These are phyloP conservation scores for Globisporangium camurandrum DNA, from an alignment of 352 stramenopile species.

Conservation along the genomic window DNA sequence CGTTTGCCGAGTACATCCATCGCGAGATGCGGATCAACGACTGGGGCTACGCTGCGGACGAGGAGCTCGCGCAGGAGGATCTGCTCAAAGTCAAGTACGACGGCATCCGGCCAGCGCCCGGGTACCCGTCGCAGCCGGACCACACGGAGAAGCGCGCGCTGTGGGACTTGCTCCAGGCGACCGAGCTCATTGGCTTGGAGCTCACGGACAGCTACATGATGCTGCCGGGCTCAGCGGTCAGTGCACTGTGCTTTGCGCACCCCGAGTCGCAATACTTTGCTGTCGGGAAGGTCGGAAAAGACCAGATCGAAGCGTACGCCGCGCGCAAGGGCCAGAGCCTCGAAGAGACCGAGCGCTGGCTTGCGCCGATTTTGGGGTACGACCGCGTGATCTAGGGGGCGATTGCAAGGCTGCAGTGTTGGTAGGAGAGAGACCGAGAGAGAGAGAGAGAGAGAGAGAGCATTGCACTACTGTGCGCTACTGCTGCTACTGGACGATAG, in stretches of 20 bases:
- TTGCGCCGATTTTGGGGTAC: constrained; percentile 95
- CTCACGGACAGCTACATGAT: constrained; percentile 95
- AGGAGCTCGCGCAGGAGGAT: constrained; percentile 89
- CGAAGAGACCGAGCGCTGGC: constrained; percentile 90
- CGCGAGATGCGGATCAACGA: constrained; percentile 92
- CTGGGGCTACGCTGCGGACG: constrained; percentile 93
- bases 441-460: too few relatives aligned
- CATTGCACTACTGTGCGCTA: neutral
- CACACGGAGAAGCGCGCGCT: constrained; percentile 96
- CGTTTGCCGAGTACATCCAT: constrained; percentile 97
- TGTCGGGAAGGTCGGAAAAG: constrained; percentile 95
- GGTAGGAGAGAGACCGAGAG: too few relatives aligned
- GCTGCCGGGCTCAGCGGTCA: constrained; percentile 92
- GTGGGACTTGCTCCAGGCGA: constrained; percentile 93
- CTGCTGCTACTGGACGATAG: neutral
- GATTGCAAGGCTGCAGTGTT: too few relatives aligned
- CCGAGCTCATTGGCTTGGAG: constrained; percentile 88
- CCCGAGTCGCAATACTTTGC: constrained; percentile 95
- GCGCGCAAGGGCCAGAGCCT: constrained; percentile 88
- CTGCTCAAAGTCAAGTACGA: constrained; percentile 98
- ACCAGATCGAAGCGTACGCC: constrained; percentile 94
- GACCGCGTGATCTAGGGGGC: constrained; percentile 44
- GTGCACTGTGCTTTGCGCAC: constrained; percentile 95
- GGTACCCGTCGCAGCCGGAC: constrained; percentile 96
- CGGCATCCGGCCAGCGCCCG: constrained; percentile 95